Conservation (phyloP, 73 alveolate genomes). For the Breviolum minutum region DNA sequence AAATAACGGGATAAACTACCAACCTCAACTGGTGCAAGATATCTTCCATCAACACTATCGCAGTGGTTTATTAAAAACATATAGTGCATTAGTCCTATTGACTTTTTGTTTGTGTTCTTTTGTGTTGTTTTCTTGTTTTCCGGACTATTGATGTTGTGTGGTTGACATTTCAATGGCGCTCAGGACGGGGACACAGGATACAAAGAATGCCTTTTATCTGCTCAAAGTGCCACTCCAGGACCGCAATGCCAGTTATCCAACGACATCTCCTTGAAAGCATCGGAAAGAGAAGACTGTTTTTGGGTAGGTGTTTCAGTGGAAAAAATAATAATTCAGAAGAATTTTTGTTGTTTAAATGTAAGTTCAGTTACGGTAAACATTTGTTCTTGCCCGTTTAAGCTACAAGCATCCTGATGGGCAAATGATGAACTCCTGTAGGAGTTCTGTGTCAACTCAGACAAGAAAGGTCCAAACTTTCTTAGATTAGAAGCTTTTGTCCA, state of each 20-base stretch:
- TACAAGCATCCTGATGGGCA: no score
- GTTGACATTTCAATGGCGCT: not conserved
- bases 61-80: not conserved
- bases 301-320: not conserved
- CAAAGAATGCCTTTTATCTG: constrained; percentile 62
- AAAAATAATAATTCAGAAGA: not conserved
- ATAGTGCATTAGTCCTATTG: not conserved
- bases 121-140: not conserved
- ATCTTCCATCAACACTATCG: not conserved
- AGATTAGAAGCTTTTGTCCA: no score
- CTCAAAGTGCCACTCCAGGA: constrained; percentile 92
- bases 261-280: not conserved
- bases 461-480: no score
- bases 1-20: no score
- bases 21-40: not conserved
- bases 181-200: constrained; percentile 69
- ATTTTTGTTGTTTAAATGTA: not conserved
- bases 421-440: no score
- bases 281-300: not conserved
- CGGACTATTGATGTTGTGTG: no score
- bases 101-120: not conserved
- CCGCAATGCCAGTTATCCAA: not conserved
- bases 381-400: no score
- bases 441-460: no score
- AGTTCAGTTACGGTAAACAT: no score